Base-by-base conservation (phyloP, 2,329 filamentous ascomycete genomes). In the Lasiodiplodia gonubiensis region DNA sequence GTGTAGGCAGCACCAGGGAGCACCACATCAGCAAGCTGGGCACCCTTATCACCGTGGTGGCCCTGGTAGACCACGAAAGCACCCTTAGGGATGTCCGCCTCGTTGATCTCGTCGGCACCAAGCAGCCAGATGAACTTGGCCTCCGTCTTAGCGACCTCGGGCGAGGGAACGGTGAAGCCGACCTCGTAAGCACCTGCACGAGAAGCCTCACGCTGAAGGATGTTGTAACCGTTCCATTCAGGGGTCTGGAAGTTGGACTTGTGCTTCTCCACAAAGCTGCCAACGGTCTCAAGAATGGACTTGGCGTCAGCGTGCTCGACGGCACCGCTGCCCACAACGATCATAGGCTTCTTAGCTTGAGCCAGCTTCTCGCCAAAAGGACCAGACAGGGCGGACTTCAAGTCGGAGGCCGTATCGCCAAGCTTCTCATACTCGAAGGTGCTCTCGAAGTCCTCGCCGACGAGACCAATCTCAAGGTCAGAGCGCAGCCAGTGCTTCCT, bases 41-140 rank as follows among this genome's bases (percentile, higher is more conserved):
- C 95, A 71, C 94, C 95, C 64, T 88, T 88, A 83, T 99, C 95
- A 81, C 95, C 95, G 80, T 99, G 95, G 81, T 99, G 95, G 71
- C 95, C 95, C 82, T 99, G 95, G 85, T 99, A 99, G 75, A 99
- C 88, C 70, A 99, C 90, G 78, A 98, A 99, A 14, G 95, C 94
- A 72, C 95, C 92, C 85, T 95, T 97, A 74, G 95, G 95, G 68
- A 99, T 92, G 73, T 97, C 93, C 68, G 88, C 86, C 72, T 92
- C 88, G 71, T 86, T 86, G 77, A 98, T 86, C 83, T 99, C 95
- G 78, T 99, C 95, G 33, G 95, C 95, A 72, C 94, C 95, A 63
- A 99, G 89, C 63, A 99, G 89, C 94, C 94, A 99, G 77, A 99
- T 84, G 76, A 99, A 93, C 86, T 98, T 99, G 70, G 95, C 90